A percentile compares a stretch with the other conserved stretches of the same genome.
These are phyloP conservation scores for Zygoascus hellenicus DNA, from an alignment of 1,139 yeast species.

Conservation along the genomic window DNA sequence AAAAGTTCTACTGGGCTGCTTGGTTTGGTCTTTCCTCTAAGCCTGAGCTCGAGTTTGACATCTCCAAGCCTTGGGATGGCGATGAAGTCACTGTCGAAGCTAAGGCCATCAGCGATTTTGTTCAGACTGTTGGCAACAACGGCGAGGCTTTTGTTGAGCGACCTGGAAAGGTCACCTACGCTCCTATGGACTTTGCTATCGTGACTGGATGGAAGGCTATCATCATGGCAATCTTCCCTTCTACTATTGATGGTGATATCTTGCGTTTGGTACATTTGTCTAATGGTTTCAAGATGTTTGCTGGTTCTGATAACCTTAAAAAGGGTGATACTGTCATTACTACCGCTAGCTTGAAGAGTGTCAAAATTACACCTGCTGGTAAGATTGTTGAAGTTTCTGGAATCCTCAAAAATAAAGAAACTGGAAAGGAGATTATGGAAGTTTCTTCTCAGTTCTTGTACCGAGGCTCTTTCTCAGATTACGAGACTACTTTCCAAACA, in stretches of 20 bases:
- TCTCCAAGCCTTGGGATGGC: conserved; percentile 62
- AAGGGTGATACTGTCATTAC: conserved; percentile 83
- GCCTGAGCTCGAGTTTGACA: conserved; percentile 51
- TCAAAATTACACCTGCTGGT: conserved; percentile 86
- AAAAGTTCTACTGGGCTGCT: conserved; percentile 93
- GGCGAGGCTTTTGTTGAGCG: conserved; percentile 93
- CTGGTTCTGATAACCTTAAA: conserved; percentile 85
- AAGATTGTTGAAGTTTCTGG: conserved; percentile 96
- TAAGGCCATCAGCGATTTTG: conserved; percentile 81
- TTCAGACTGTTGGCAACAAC: conserved; percentile 95
- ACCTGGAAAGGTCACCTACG: conserved; percentile 76
- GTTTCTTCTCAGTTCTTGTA: conserved; percentile 93
- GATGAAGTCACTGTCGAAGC: conserved; percentile 65
- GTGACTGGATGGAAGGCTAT: conserved; percentile 98
- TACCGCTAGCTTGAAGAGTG: conserved; percentile 80
- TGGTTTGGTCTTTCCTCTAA: conserved; percentile 79
- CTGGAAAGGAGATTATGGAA: conserved; percentile 78
- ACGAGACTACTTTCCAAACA: conserved; percentile 87
- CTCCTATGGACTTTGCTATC: conserved; percentile 99
- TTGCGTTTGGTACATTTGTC: conserved; percentile 90
- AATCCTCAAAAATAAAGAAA: conserved; percentile 60
- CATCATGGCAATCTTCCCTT: conserved; percentile 95
- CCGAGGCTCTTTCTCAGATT: conserved; percentile 87
- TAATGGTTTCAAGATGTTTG: conserved; percentile 88
- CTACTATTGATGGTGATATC: conserved; percentile 92